Percentiles rank a stretch among this genome's conserved stretches.
Conservation (phyloP, 2,329 filamentous ascomycete genomes). For the Aspergillus bombycis region DNA sequence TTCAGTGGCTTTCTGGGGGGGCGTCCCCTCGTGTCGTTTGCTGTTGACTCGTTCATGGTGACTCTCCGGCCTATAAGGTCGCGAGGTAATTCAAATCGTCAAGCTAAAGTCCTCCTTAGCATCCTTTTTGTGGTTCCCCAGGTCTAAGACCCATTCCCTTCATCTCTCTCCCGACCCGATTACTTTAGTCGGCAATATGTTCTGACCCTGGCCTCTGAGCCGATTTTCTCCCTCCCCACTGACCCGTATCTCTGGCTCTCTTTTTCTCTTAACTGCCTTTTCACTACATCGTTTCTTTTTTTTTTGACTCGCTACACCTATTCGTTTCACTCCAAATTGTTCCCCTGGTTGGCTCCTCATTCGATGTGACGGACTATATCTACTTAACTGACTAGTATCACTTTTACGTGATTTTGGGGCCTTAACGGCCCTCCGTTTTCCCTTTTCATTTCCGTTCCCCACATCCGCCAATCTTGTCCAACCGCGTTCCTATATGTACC, state of each 20-base stretch:
- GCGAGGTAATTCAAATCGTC: background rate
- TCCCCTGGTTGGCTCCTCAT: background rate
- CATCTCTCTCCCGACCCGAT: slow-evolving; percentile 4
- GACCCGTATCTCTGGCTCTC: background rate
- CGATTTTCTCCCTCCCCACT: slow-evolving; percentile 1
- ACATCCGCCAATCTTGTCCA: slow-evolving; percentile 42
- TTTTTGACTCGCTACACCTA: background rate
- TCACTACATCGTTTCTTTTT: background rate
- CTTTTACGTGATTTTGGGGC: slow-evolving; percentile 11
- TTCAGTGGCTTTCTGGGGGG: slow-evolving; percentile 2
- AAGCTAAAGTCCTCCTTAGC: background rate
- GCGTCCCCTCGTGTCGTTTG: background rate
- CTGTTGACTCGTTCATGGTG: background rate
- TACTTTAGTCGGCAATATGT: slow-evolving; percentile 6
- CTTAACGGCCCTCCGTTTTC: slow-evolving; percentile 12
- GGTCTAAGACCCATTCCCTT: background rate
- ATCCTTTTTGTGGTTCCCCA: background rate
- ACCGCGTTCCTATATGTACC: slow-evolving; percentile 42
- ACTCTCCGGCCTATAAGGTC: background rate
- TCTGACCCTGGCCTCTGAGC: background rate
- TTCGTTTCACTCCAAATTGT: background rate
- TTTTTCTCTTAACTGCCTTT: background rate
- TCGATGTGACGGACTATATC: slow-evolving; percentile 3
- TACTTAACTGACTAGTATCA: background rate
- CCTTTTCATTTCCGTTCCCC: slow-evolving; percentile 9